phyloP scores from a whole-genome alignment of 192 early-diverging fungal species.

The Linnemannia elongata region DNA sequence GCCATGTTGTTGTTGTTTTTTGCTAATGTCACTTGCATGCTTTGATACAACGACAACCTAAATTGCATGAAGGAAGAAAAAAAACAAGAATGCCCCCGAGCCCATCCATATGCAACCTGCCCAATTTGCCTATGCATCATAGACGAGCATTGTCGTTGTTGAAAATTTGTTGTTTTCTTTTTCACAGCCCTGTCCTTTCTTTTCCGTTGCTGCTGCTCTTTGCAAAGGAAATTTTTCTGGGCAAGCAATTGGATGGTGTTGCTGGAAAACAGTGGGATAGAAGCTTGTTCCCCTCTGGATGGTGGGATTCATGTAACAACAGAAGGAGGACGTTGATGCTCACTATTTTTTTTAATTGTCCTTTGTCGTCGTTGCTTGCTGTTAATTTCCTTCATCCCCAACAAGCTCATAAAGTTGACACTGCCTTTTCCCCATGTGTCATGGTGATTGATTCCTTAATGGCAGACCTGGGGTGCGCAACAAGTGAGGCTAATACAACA shows the following conservation, averaged over 20 bases:
- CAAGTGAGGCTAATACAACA: neutral
- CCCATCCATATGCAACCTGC: neutral
- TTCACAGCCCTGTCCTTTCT: too few species aligned
- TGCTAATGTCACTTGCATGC: slow-evolving; percentile 5
- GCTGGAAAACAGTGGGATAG: slow-evolving; percentile 27
- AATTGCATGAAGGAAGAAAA: neutral
- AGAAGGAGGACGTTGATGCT: neutral
- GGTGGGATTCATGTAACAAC: neutral
- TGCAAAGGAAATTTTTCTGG: neutral
- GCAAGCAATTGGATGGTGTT: neutral
- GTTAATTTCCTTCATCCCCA: neutral
- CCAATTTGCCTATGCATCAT: neutral
- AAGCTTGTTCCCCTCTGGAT: slow-evolving; percentile 21
- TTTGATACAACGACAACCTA: neutral
- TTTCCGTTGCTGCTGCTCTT: neutral
- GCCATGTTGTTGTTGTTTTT: neutral
- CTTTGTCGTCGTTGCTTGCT: neutral
- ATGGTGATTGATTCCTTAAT: too few species aligned
- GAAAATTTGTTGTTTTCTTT: too few species aligned
- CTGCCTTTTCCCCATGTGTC: too few species aligned
- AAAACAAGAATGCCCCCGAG: neutral
- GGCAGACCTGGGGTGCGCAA: too few species aligned
- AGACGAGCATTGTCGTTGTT: neutral
- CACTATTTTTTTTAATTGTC: neutral
- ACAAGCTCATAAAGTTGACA: neutral